These are phyloP conservation scores for Porphyrellus cyaneotinctus DNA, from an alignment of 768 basidiomycete species.

Conservation along the genomic window DNA sequence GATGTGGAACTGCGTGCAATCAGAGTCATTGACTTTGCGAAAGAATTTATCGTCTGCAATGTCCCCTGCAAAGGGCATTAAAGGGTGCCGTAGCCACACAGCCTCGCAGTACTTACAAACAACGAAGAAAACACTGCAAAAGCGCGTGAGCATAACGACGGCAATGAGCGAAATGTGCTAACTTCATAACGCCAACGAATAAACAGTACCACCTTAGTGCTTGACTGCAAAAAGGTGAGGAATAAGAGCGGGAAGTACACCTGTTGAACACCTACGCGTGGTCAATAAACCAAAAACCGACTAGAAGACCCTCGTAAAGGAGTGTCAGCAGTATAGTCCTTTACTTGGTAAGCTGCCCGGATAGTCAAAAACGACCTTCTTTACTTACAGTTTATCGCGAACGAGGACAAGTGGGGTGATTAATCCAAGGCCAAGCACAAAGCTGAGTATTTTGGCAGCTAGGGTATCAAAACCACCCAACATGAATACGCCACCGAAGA, in stretches of 20 bases:
- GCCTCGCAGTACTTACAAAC: constrained; percentile 62
- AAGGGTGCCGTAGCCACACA: background rate
- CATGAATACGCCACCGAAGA: constrained; percentile 80
- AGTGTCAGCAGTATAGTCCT: constrained; percentile 85
- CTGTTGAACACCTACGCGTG: constrained; percentile 61
- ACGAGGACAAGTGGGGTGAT: constrained; percentile 83
- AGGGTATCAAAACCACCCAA: constrained; percentile 85
- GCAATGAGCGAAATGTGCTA: constrained; percentile 26
- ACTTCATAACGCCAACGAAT: constrained; percentile 86
- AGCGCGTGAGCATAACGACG: constrained; percentile 5
- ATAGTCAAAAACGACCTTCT: background rate
- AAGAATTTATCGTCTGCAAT: constrained; percentile 93
- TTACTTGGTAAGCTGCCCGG: constrained; percentile 14
- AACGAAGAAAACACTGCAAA: constrained; percentile 71
- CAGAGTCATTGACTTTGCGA: constrained; percentile 90
- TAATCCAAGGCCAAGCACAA: constrained; percentile 82
- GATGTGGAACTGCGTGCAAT: constrained; percentile 83
- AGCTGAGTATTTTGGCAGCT: constrained; percentile 89
- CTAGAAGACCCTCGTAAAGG: constrained; percentile 77
- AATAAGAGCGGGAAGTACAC: constrained; percentile 1
- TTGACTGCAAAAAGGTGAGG: constrained; percentile 42
- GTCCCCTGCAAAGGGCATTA: constrained; percentile 58
- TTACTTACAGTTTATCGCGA: constrained; percentile 80
- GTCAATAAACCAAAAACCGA: constrained; percentile 94
- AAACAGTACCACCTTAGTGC: constrained; percentile 82